A percentile compares a stretch with the other conserved stretches of the same genome.
These are phyloP conservation scores for Arctium minus DNA, from an alignment of 129 eudicot genomes.

Conservation along the genomic window DNA sequence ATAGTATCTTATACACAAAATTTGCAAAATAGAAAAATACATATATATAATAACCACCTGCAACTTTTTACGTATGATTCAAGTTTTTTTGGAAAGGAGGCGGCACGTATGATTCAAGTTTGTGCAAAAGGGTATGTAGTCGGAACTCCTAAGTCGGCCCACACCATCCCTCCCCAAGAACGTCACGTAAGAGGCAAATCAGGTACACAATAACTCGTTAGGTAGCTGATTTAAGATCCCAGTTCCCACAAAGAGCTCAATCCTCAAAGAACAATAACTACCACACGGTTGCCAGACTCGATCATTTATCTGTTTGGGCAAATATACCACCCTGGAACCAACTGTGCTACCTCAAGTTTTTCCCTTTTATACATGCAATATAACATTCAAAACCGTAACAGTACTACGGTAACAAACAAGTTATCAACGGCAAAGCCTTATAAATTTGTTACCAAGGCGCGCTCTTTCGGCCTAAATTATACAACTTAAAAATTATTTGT, in stretches of 20 bases:
- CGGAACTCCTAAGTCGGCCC: background rate
- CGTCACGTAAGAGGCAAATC: background rate
- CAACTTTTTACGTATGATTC: background rate
- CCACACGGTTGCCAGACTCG: background rate
- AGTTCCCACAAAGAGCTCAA: background rate
- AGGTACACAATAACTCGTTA: background rate
- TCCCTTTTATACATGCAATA: background rate
- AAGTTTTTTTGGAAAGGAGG: background rate
- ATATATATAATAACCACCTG: background rate
- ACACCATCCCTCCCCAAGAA: background rate
- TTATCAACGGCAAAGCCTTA: background rate
- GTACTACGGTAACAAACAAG: background rate
- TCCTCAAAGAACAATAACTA: background rate
- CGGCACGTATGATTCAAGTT: background rate
- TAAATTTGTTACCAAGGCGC: slow-evolving; percentile 10
- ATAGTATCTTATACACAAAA: background rate
- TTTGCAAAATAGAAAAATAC: background rate
- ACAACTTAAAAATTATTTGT: background rate
- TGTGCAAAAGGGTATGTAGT: background rate
- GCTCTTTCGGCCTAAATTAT: slow-evolving; percentile 3
- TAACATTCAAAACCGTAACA: background rate
- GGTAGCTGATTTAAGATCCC: background rate
- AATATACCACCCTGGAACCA: background rate
- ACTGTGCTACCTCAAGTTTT: background rate
- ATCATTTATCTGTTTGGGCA: background rate